phyloP scores from a whole-genome alignment of 1,284 basidiomycete genomes.

The Cutaneotrichosporon dermatis region DNA sequence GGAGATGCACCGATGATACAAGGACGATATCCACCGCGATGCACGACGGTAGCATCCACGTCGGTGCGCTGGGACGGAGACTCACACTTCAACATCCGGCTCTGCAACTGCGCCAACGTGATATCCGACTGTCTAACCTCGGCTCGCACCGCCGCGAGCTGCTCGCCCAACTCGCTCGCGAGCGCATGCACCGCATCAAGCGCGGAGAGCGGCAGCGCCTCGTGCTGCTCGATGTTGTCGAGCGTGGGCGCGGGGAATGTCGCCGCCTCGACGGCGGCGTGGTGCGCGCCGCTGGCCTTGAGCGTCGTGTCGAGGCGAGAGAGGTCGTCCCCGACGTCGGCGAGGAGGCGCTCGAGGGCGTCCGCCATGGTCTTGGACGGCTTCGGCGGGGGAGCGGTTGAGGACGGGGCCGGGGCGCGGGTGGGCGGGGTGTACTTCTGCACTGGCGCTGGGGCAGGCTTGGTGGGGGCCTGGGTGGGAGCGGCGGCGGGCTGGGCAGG shows the following conservation, averaged over 20 bases:
- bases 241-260: constrained; percentile 19
- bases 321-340: constrained; percentile 45
- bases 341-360: constrained; percentile 41
- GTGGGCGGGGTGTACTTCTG: constrained; percentile 19
- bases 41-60: no score
- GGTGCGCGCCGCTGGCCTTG: constrained; percentile 29
- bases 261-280: constrained; percentile 20
- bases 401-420: constrained; percentile 31
- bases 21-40: no score
- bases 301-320: constrained; percentile 42
- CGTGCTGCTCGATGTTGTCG: constrained; percentile 25
- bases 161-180: constrained; percentile 26
- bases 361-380: constrained; percentile 26
- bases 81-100: constrained; percentile 51
- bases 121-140: constrained; percentile 31
- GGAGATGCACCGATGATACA: no score
- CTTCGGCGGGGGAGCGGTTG: not conserved
- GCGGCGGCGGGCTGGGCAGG: not conserved
- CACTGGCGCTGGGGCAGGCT: not conserved
- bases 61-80: not conserved
- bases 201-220: constrained; percentile 34
- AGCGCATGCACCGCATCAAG: constrained; percentile 30
- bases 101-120: constrained; percentile 49
- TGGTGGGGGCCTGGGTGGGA: not conserved
- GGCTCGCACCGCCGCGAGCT: constrained; percentile 31